Evolutionary conservation across 352 stramenopile species (phyloP), one percentile per base, ranked within the genome.

Genomic region (Peronosclerospora sorghi): DNA sequence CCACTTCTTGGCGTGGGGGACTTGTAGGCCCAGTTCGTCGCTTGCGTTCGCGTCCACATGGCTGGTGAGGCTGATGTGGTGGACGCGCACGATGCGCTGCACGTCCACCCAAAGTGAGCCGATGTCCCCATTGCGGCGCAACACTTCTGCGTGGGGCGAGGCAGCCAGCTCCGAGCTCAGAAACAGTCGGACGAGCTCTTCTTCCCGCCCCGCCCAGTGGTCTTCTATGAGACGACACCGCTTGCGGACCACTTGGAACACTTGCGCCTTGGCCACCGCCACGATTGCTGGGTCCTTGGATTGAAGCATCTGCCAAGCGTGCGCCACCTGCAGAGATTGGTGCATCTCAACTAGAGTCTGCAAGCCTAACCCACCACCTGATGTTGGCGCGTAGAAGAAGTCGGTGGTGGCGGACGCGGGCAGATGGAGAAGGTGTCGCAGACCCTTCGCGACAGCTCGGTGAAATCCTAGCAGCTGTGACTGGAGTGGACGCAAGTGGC

Each of bases 281-380:
- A n/a, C 21, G 28, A 27, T 39, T 13, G 19, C 17, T 0, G 28
- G 10, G 32, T 54, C 46, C 15, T 32, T 38, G 0, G 45, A 48
- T 20, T 58, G 43, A 0, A 58, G 29, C 40, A 63, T 59, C 20
- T 58, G 35, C 44, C 41, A 63, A 0, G 7, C 54, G 17, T 55
- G 54, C 0, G 17, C 21, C 1, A 55, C 36, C 41, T 58, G 54
- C 21, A 55, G 26, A 10, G 35, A 40, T 15, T 32, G 23, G 27
- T 49, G 35, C 3, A 59, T 34, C 13, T 61, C 39, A 15, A 38
- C 24, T 5, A 59, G 30, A 1, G 32, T 6, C 21, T 38, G 28
- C 9, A 63, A n/a, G 18, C 44, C 44, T 1, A 63, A 41, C 1
- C 43, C 48, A 13, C 45, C 52, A n/a, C 9, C n/a, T 0, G 28